Evolutionary conservation across 2,329 filamentous ascomycete species (phyloP), one percentile per base, ranked within the genome.

Genomic region (Fusarium cyanostomum): DNA sequence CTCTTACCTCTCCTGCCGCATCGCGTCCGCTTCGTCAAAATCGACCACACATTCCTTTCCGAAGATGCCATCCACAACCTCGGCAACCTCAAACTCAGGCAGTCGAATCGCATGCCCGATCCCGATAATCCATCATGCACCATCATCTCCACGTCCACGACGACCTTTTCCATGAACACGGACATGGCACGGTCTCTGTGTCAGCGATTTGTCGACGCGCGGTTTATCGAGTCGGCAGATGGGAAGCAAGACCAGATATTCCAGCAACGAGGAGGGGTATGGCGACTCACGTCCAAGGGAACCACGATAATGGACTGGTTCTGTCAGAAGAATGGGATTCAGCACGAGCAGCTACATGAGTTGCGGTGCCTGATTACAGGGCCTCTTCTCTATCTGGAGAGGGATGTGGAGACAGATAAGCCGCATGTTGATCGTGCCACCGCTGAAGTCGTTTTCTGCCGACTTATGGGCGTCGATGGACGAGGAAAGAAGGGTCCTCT

Each of bases 41-140:
- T 97, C 61, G 92, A 97, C 64, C 92, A 96, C 81, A 96, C 94
- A 2, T 98, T 98, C 76, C 86, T 95, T 24, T 96, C 93, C 4
- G 94, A 97, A 80, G 94, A 99, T 85, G 95, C 95, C 48, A 96
- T 98, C 80, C 97, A 95, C 79, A 98, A 98, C 74, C 84, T 98
- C 31, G 94, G 94, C 33, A 97, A 94, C 8, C 86, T 99, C 68
- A 98, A 98, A 72, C 97, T 99, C 77, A 97, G 94, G 4, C 94
- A 99, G 76, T 97, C 94, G 34, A 98, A 98, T 77, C 92, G 94
- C 63, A 98, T 98, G 94, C 94, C 95, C 1, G 95, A 98, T 72
- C 94, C 95, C 28, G 97, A 97, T 77, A 94, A 98, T 72, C 91
- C 94, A 1, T 92, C 92, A 15, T 87, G 94, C 66, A 97, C 97